Percentiles rank a stretch among this genome's conserved stretches.
Evolutionary conservation across 805 yeast genomes (phyloP).

Genomic region (Candida pseudoglaebosa): DNA sequence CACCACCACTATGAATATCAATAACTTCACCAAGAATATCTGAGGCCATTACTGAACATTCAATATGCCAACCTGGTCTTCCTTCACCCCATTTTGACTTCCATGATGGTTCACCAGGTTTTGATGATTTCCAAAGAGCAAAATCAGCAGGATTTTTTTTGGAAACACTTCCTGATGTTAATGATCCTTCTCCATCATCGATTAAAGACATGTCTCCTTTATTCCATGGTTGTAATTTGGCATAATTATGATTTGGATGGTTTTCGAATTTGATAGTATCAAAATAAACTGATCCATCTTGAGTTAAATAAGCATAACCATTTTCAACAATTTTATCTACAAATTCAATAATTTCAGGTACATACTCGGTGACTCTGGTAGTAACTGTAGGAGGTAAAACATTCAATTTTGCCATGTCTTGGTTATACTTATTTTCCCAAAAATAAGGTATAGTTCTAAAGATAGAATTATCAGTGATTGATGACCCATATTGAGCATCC

Average conservation of each 20-base stretch:
- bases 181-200: slow-evolving; percentile 92
- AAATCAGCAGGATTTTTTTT: slow-evolving; percentile 81
- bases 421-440: slow-evolving; percentile 84
- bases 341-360: slow-evolving; percentile 84
- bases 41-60: slow-evolving; percentile 98
- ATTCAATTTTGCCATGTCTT: slow-evolving; percentile 81
- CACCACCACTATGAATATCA: slow-evolving; percentile 96
- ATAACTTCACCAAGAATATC: slow-evolving; percentile 77
- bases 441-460: slow-evolving; percentile 78
- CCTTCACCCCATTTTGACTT: slow-evolving; percentile 95
- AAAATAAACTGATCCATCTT: slow-evolving; percentile 94
- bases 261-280: slow-evolving; percentile 81
- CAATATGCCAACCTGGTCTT: slow-evolving; percentile 99
- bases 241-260: slow-evolving; percentile 72
- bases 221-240: slow-evolving; percentile 98
- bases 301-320: slow-evolving; percentile 80
- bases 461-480: slow-evolving; percentile 79
- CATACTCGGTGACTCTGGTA: slow-evolving; percentile 92
- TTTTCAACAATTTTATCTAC: slow-evolving; percentile 70
- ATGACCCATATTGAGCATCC: slow-evolving; percentile 68
- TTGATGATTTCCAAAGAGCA: slow-evolving; percentile 95
- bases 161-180: slow-evolving; percentile 49
- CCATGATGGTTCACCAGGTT: slow-evolving; percentile 98
- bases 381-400: slow-evolving; percentile 82
- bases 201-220: slow-evolving; percentile 82